Evolutionary conservation across 768 basidiomycete species (phyloP).

Genomic region (Russula emetica): DNA sequence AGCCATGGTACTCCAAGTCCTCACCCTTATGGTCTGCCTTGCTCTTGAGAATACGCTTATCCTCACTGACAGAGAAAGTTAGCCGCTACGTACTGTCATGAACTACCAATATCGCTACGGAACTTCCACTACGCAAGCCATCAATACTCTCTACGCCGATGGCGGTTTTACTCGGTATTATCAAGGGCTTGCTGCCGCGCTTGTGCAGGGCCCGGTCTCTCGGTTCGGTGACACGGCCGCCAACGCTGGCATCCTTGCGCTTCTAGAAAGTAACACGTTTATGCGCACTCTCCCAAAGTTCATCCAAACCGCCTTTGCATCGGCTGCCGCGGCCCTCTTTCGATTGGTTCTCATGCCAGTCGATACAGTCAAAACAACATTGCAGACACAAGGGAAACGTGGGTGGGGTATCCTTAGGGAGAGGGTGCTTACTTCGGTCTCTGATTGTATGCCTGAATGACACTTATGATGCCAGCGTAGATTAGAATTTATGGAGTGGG

Average conservation of each 20-base stretch:
- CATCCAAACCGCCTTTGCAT: conserved; percentile 77
- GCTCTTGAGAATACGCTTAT: conserved; percentile 16
- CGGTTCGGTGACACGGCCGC: conserved; percentile 96
- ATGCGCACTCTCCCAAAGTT: conserved; percentile 57
- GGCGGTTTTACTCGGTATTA: conserved; percentile 85
- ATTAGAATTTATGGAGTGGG: conserved; percentile 71
- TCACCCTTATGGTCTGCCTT: conserved; percentile 65
- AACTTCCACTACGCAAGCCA: conserved; percentile 63
- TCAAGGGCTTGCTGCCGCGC: conserved; percentile 79
- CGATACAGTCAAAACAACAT: conserved; percentile 91
- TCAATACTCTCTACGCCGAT: conserved; percentile 63
- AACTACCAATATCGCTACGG: conserved; percentile 94
- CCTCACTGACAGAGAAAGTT: neutral
- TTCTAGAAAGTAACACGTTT: conserved; percentile 72
- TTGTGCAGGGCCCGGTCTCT: conserved; percentile 77
- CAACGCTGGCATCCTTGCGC: conserved; percentile 85
- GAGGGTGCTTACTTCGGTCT: conserved; percentile 44
- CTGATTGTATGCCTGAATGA: neutral
- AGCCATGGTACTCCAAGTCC: conserved; percentile 94
- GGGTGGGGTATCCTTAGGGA: conserved; percentile 63
- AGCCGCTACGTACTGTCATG: conserved; percentile 96
- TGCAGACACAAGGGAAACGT: conserved; percentile 82
- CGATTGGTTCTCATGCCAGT: conserved; percentile 90
- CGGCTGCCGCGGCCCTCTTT: conserved; percentile 74
- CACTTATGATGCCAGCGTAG: conserved; percentile 34